Conservation (phyloP, 1,284 basidiomycete species). For the Psilocybe mexicana region DNA sequence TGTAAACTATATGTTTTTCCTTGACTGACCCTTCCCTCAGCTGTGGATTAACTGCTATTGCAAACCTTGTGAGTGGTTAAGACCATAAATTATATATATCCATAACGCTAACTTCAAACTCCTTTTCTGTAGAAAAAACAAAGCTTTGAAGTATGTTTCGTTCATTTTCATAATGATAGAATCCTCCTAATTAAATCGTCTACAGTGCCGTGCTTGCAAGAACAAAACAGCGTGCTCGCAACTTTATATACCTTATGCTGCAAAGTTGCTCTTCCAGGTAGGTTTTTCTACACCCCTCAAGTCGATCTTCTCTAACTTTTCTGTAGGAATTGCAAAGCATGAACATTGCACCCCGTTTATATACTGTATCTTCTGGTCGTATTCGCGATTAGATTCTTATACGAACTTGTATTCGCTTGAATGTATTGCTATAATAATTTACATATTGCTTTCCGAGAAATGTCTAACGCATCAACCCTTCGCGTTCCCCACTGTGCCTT, state of each 20-base stretch:
- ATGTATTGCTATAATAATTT: slow-evolving; percentile 46
- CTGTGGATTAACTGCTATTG: slow-evolving; percentile 93
- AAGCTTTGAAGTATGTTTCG: slow-evolving; percentile 64
- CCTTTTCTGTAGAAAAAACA: slow-evolving; percentile 69
- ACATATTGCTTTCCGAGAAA: slow-evolving; percentile 38
- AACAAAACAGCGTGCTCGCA: slow-evolving; percentile 95
- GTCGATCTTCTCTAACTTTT: not conserved
- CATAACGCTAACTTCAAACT: slow-evolving; percentile 5
- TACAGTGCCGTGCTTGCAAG: slow-evolving; percentile 83
- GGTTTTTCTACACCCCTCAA: slow-evolving; percentile 18
- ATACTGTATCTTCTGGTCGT: slow-evolving; percentile 81
- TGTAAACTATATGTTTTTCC: not conserved
- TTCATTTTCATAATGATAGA: slow-evolving; percentile 1
- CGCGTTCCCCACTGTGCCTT: slow-evolving; percentile 54
- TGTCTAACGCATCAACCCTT: slow-evolving; percentile 54
- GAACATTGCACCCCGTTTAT: slow-evolving; percentile 86
- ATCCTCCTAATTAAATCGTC: slow-evolving; percentile 22
- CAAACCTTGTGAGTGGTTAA: slow-evolving; percentile 71
- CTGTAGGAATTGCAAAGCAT: slow-evolving; percentile 83
- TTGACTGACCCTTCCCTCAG: slow-evolving; percentile 39
- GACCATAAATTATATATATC: not conserved
- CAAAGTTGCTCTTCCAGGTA: slow-evolving; percentile 91
- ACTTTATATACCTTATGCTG: slow-evolving; percentile 89
- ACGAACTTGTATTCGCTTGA: slow-evolving; percentile 29
- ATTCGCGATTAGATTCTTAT: slow-evolving; percentile 59